phyloP scores from a whole-genome alignment of 2,329 filamentous ascomycete genomes.

The Aspergillus alliaceus region DNA sequence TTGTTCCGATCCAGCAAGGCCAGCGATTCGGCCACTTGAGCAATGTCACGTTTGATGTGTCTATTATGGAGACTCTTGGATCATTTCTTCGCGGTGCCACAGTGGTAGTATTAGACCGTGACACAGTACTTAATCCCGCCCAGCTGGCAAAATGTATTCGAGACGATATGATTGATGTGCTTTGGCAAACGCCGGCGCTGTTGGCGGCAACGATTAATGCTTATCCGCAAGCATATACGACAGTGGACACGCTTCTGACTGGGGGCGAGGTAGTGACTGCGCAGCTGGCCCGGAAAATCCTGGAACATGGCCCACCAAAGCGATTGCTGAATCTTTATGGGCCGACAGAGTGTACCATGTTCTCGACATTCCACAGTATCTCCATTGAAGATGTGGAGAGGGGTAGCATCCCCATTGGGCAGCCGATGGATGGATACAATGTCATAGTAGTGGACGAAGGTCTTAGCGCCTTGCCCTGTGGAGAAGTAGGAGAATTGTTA shows the following conservation, averaged over 20 bases:
- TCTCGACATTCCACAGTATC: conserved; percentile 10
- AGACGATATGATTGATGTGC: neutral
- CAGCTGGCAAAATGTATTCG: neutral
- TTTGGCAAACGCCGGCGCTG: conserved; percentile 9
- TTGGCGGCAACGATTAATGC: conserved; percentile 4
- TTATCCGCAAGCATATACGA: conserved; percentile 5
- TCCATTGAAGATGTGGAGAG: conserved; percentile 13
- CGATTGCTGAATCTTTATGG: conserved; percentile 11
- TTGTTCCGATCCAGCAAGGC: neutral
- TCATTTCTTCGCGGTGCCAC: conserved; percentile 10
- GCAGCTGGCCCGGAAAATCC: conserved; percentile 3
- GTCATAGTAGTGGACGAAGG: conserved; percentile 15
- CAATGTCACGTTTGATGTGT: conserved; percentile 12
- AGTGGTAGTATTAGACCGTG: conserved; percentile 5
- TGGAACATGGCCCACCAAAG: conserved; percentile 6
- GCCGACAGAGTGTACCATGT: conserved; percentile 9
- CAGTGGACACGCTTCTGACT: conserved; percentile 4
- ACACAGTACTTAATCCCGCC: conserved; percentile 2
- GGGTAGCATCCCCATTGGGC: conserved; percentile 42
- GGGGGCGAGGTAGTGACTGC: conserved; percentile 14
- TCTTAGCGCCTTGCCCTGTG: conserved; percentile 1
- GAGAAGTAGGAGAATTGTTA: conserved; percentile 22
- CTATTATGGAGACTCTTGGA: conserved; percentile 7
- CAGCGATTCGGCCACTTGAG: conserved; percentile 8
- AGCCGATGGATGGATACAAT: conserved; percentile 13